Conservation (phyloP, 192 early-diverging fungal genomes). For the Coemansia asiatica region DNA sequence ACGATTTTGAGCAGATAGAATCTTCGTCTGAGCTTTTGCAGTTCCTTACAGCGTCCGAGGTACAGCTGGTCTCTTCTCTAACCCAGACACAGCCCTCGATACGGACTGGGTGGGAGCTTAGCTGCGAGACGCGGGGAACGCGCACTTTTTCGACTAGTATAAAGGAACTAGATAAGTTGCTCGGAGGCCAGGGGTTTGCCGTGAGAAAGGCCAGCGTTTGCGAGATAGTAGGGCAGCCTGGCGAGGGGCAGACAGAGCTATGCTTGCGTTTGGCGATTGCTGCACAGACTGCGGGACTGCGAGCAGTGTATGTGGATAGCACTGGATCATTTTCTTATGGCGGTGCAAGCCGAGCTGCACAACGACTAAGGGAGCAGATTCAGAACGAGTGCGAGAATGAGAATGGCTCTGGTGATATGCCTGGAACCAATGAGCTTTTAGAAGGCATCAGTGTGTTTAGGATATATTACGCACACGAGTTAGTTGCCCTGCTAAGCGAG, state of each 20-base stretch:
- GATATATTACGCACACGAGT: conserved; percentile 32
- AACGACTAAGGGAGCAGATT: background rate
- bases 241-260: background rate
- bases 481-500: conserved; percentile 20
- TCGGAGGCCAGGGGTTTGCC: background rate
- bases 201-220: background rate
- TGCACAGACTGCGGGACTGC: background rate
- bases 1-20: background rate
- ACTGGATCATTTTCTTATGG: background rate
- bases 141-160: background rate
- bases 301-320: conserved; percentile 1
- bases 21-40: background rate
- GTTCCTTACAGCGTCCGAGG: background rate
- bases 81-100: background rate
- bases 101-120: background rate
- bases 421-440: background rate
- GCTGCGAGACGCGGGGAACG: background rate
- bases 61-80: background rate
- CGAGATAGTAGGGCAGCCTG: conserved; percentile 4
- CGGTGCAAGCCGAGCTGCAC: background rate
- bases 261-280: background rate
- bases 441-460: conserved; percentile 23
- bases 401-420: no score
- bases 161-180: background rate
- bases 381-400: background rate